These are phyloP conservation scores for Vitis vinifera DNA, from an alignment of 164 flowering plant genomes.

Conservation along the genomic window DNA sequence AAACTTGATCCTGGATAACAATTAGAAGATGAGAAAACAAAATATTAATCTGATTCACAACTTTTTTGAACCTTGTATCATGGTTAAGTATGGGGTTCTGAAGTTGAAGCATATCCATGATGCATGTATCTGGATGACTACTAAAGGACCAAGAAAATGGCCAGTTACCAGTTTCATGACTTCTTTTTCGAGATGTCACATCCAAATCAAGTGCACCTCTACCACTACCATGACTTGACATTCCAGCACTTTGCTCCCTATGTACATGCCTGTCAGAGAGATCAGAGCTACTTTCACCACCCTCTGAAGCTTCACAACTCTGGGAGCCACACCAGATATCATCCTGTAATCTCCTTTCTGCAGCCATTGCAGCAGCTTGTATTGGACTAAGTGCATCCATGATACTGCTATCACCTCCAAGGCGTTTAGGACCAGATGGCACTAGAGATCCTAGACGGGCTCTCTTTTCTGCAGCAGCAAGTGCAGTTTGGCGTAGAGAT, in stretches of 20 bases:
- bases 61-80: constrained; percentile 9
- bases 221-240: constrained; percentile 22
- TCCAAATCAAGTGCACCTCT: constrained; percentile 12
- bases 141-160: constrained; percentile 9
- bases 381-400: constrained; percentile 89
- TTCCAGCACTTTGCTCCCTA: constrained; percentile 24
- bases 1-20: constrained; percentile 10
- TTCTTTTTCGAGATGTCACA: constrained; percentile 37
- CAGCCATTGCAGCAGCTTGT: constrained; percentile 99
- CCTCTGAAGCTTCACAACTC: constrained; percentile 32
- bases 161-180: constrained; percentile 20
- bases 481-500: constrained; percentile 65
- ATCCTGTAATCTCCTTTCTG: constrained; percentile 90
- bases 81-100: constrained; percentile 12
- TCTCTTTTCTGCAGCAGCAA: constrained; percentile 83
- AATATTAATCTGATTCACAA: constrained; percentile 6
- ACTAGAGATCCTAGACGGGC: constrained; percentile 53
- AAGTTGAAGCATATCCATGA: constrained; percentile 23
- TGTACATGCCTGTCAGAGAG: constrained; percentile 9
- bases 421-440: constrained; percentile 83
- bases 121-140: constrained; percentile 13
- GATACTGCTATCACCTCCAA: constrained; percentile 83
- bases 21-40: constrained; percentile 3
- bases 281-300: constrained; percentile 35
- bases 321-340: constrained; percentile 91